Evolutionary conservation across 2,329 filamentous ascomycete species (phyloP).

Genomic region (Coniochaeta sp.): DNA sequence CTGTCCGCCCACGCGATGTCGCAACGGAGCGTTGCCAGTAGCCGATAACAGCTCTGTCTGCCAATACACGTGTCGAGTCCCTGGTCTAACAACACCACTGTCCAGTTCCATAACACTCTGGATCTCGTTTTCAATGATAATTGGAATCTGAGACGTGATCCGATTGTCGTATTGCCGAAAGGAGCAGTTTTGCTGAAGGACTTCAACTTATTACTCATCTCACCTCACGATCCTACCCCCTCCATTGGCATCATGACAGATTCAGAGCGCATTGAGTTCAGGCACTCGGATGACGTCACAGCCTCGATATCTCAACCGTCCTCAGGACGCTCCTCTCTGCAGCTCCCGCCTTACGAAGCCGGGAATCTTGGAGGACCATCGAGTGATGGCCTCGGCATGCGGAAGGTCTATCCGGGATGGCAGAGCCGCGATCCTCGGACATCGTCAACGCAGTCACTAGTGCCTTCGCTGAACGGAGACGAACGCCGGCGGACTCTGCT

Average conservation of each 20-base stretch:
- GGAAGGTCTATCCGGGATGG: conserved; percentile 8
- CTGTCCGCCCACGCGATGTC: background rate
- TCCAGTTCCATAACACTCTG: background rate
- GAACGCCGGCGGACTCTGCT: conserved; percentile 52
- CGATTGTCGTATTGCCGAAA: background rate
- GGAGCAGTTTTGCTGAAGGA: background rate
- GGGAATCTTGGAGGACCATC: background rate
- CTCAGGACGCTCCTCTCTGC: background rate
- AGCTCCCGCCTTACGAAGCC: background rate
- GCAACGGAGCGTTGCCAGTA: background rate
- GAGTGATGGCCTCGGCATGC: background rate
- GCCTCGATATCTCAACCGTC: background rate
- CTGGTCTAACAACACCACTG: background rate
- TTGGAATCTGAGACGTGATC: background rate
- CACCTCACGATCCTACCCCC: background rate
- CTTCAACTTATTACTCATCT: background rate
- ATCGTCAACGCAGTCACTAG: conserved; percentile 39
- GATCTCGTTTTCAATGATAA: background rate
- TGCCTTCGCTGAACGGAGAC: conserved; percentile 25
- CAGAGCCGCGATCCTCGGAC: conserved; percentile 32
- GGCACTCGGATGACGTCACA: background rate
- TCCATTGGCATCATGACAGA: background rate
- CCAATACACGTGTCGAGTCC: background rate
- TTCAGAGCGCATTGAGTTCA: background rate
- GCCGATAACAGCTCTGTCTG: background rate